Evolutionary conservation across 2,329 filamentous ascomycete genomes (phyloP).

Genomic region (Ophiostoma australiae): DNA sequence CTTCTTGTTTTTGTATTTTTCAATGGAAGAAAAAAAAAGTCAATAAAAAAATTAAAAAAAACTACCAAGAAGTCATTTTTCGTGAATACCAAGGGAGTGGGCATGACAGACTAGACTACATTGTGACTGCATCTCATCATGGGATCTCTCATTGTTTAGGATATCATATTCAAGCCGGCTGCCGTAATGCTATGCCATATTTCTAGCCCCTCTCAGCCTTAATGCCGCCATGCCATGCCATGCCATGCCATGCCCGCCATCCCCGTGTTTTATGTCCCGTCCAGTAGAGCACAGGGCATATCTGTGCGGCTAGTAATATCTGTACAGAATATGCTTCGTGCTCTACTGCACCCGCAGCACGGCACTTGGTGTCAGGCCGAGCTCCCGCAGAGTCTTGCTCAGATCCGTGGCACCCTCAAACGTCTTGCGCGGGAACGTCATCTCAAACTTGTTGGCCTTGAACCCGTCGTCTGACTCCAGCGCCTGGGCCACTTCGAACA

Average conservation of each 20-base stretch:
- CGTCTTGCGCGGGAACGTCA: conserved; percentile 81
- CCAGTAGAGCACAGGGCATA: background rate
- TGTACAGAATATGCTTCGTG: background rate
- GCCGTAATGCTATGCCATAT: background rate
- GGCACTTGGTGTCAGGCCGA: conserved; percentile 84
- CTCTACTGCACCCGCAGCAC: conserved; percentile 49
- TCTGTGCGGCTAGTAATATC: too few species aligned
- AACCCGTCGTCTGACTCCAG: conserved; percentile 66
- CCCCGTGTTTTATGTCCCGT: background rate
- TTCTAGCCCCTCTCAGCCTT: background rate
- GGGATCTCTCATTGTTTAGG: too few species aligned
- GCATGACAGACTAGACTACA: too few species aligned
- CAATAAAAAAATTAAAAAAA: conserved; percentile 24
- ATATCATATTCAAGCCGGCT: background rate
- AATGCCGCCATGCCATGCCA: background rate
- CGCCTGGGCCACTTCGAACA: conserved; percentile 84
- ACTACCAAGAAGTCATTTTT: background rate
- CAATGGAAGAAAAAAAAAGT: conserved; percentile 20
- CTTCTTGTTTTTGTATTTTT: conserved; percentile 24
- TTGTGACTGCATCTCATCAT: too few species aligned
- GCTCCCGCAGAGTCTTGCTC: conserved; percentile 86
- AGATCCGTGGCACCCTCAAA: conserved; percentile 69
- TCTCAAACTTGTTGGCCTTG: conserved; percentile 70
- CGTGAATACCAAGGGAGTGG: too few species aligned
- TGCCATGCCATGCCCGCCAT: background rate